Percentiles rank a stretch among this genome's conserved stretches.
These are phyloP conservation scores for Haberlea rhodopensis DNA, from an alignment of 257 asterid species.

Conservation along the genomic window DNA sequence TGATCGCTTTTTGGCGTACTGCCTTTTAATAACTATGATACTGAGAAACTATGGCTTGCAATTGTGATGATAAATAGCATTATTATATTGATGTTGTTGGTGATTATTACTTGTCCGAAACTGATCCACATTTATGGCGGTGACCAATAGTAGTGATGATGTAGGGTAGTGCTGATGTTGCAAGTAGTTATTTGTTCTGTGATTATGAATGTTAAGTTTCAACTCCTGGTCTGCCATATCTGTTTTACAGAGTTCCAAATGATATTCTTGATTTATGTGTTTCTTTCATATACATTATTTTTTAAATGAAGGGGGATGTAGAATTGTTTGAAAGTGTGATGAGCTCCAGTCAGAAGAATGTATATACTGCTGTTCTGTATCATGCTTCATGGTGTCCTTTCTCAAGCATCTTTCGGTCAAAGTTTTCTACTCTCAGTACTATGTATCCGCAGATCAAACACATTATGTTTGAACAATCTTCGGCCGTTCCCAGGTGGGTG, in stretches of 20 bases:
- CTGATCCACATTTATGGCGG: not conserved
- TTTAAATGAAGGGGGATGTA: constrained; percentile 47
- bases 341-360: constrained; percentile 38
- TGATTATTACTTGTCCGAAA: not conserved
- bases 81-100: not conserved
- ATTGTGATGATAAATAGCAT: no score
- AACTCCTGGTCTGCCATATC: not conserved
- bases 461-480: constrained; percentile 53
- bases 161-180: not conserved
- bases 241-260: not conserved
- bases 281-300: constrained; percentile 20
- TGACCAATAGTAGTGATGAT: not conserved
- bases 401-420: constrained; percentile 38
- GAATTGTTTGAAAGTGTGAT: constrained; percentile 42
- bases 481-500: constrained; percentile 58
- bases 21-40: no score
- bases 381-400: constrained; percentile 75
- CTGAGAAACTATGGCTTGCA: no score
- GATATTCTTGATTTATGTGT: constrained; percentile 16
- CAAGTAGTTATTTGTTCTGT: not conserved
- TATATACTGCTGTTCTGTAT: constrained; percentile 48
- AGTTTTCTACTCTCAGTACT: constrained; percentile 48
- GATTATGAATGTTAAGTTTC: not conserved
- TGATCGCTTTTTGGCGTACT: no score
- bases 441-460: constrained; percentile 69